These are phyloP conservation scores for Starmera caribaea DNA, from an alignment of 805 yeast species.

Conservation along the genomic window DNA sequence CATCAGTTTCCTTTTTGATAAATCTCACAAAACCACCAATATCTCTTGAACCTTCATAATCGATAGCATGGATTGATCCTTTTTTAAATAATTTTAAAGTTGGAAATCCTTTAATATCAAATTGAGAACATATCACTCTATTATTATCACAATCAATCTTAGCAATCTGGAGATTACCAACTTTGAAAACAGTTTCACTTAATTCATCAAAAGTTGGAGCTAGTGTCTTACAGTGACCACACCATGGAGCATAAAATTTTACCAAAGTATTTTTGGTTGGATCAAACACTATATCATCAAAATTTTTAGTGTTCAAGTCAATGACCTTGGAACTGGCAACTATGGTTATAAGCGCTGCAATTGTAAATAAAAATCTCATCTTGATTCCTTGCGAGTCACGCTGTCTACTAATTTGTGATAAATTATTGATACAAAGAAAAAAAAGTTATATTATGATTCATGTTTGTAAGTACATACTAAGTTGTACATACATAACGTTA, in stretches of 20 bases:
- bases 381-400: too few relatives aligned
- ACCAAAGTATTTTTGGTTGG: conserved; percentile 67
- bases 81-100: conserved; percentile 82
- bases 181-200: conserved; percentile 51
- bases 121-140: conserved; percentile 61
- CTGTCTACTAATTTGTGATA: too few relatives aligned
- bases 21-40: conserved; percentile 60
- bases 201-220: conserved; percentile 84
- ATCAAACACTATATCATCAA: conserved; percentile 45
- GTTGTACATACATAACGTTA: too few relatives aligned
- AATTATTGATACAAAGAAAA: too few relatives aligned
- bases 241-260: conserved; percentile 95
- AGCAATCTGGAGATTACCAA: conserved; percentile 60
- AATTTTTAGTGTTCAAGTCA: conserved; percentile 37
- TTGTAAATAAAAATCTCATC: not conserved
- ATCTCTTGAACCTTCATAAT: conserved; percentile 61
- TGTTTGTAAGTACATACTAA: too few relatives aligned
- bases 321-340: conserved; percentile 23
- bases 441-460: too few relatives aligned
- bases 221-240: conserved; percentile 88
- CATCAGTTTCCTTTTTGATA: conserved; percentile 35
- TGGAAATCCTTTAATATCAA: conserved; percentile 83
- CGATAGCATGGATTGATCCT: conserved; percentile 51
- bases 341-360: not conserved
- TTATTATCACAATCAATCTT: conserved; percentile 84